Evolutionary conservation across 2,329 filamentous ascomycete species (phyloP), one percentile per base, ranked within the genome.

Genomic region (Colletotrichum chlorophyti): DNA sequence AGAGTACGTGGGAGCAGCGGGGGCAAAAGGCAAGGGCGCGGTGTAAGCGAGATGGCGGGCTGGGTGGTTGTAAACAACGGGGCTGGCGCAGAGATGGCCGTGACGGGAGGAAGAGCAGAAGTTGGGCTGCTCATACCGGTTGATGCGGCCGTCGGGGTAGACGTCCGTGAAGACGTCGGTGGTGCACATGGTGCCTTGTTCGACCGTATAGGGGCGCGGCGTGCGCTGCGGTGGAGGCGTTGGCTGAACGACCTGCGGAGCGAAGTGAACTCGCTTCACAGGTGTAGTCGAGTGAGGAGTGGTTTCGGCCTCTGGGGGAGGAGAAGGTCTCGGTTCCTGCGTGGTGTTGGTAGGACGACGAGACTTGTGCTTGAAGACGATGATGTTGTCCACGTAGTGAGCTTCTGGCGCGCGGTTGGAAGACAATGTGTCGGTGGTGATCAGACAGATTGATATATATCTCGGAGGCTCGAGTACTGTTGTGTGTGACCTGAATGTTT

Each of bases 161-260:
- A 77, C 66, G 66, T 79, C 77, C 29, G 76, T 72, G 72, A 76
- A 80, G 47, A 79, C 62, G 65, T 80, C 74, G 59, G 75, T 78
- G 61, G 76, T 75, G 70, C 81, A 84, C 81, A 84, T 84, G 45
- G 72, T 76, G 74, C 66, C 65, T 64, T 64, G 66, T 41, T 12
- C 11, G 9, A 53, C 34, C 27, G 46, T 46, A 35, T 58, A 7
- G 26, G 41, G 21, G 58, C 53, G 58, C 53, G 40, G 34, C 40
- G 52, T 53, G 53, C 58, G 58, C 53, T 27, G 27, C 6, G 40
- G n/a, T 29, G 53, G 52, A 40, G 45, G 29, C 32, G 31, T 26
- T 4, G 26, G 46, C 42, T 58, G 53, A n/a, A 52, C 29, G n/a
- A 58, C 41, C 10, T 58, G 41, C 21, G 58, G 41, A 19, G 47